Evolutionary conservation across 306 rosid genomes (phyloP).

Genomic region (Prunus fruticosa): DNA sequence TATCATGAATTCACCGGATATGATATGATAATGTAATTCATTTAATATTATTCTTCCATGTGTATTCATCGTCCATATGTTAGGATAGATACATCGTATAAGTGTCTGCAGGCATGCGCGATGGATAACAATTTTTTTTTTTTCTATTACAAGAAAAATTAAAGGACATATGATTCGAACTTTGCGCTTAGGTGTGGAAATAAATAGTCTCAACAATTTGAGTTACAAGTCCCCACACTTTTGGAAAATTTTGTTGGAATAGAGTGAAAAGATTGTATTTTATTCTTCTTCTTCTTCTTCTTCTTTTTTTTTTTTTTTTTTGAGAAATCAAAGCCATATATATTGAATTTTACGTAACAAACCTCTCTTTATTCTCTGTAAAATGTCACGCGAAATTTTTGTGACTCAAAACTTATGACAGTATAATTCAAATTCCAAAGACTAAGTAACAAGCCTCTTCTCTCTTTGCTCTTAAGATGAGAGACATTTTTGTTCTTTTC

Average conservation of each 20-base stretch:
- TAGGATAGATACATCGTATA: no score
- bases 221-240: no score
- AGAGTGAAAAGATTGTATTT: neutral
- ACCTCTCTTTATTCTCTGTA: neutral
- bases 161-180: no score
- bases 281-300: neutral
- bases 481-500: slow-evolving; percentile 40
- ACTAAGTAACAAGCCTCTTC: slow-evolving; percentile 56
- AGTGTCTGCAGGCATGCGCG: no score
- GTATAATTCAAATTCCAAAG: neutral
- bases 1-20: no score
- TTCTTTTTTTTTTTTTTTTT: accelerated
- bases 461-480: slow-evolving; percentile 59
- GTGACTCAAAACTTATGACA: slow-evolving; percentile 31
- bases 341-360: neutral
- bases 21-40: no score
- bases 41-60: no score
- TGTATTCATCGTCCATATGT: no score
- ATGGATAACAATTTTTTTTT: no score
- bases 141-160: no score
- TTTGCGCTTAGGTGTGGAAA: no score
- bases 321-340: neutral
- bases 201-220: no score
- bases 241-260: neutral
- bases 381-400: slow-evolving; percentile 29